Evolutionary conservation across 352 stramenopile species (phyloP).

Genomic region (Phytopythium kandeliae): DNA sequence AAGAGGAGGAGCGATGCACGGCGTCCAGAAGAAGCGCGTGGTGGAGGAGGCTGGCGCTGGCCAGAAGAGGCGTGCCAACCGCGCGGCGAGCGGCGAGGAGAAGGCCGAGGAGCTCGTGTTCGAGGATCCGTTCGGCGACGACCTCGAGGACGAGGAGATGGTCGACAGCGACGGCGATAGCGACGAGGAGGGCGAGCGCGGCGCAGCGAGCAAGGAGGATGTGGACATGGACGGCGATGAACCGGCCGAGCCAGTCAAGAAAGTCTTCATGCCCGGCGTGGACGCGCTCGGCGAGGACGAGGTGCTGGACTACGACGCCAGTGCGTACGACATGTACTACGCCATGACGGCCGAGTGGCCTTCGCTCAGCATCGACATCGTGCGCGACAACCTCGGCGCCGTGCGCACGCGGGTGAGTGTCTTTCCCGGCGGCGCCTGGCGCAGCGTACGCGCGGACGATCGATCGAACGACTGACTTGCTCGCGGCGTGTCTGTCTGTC

Average conservation of each 20-base stretch:
- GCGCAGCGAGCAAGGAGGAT: conserved; percentile 39
- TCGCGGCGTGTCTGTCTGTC: too few relatives aligned
- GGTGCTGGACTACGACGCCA: conserved; percentile 98
- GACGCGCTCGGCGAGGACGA: conserved; percentile 90
- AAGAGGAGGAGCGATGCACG: conserved; percentile 32
- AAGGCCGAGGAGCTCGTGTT: conserved; percentile 74
- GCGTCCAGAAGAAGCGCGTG: conserved; percentile 60
- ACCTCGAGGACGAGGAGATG: conserved; percentile 90
- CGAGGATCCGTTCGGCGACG: conserved; percentile 86
- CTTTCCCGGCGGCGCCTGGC: background rate
- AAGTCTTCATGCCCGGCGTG: conserved; percentile 93
- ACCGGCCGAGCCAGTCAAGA: conserved; percentile 53
- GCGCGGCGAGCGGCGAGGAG: conserved; percentile 22
- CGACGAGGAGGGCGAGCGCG: conserved; percentile 58
- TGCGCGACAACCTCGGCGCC: conserved; percentile 94
- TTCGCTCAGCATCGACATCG: conserved; percentile 96
- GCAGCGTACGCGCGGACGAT: background rate
- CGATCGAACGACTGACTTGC: too few relatives aligned
- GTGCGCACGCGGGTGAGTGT: conserved; percentile 63
- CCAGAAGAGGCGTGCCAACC: conserved; percentile 47
- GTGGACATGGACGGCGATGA: conserved; percentile 64
- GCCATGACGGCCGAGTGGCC: conserved; percentile 97
- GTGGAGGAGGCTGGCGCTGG: conserved; percentile 31
- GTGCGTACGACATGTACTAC: conserved; percentile 99
- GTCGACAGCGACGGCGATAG: conserved; percentile 74